These are phyloP conservation scores for Protomyces inouyei DNA, from an alignment of 1,139 yeast species.

Conservation along the genomic window DNA sequence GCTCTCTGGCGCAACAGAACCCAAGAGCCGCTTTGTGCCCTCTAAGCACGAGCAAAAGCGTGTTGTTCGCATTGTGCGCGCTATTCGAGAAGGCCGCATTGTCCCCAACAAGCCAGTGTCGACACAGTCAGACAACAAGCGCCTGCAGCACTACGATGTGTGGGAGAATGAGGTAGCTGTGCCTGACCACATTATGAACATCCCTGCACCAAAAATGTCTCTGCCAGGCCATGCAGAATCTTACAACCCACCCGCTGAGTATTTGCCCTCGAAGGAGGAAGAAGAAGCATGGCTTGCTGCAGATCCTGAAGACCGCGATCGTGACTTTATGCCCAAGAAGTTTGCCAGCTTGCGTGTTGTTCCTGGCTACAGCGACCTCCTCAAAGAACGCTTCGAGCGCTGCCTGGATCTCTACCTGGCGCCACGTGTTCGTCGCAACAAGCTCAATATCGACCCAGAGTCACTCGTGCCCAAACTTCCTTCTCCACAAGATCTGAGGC, in stretches of 20 bases:
- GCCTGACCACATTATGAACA: constrained; percentile 75
- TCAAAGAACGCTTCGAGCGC: constrained; percentile 90
- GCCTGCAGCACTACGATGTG: constrained; percentile 53
- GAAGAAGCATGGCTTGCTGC: constrained; percentile 62
- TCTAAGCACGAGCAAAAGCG: constrained; percentile 82
- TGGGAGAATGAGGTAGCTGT: constrained; percentile 62
- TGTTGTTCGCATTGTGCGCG: constrained; percentile 91
- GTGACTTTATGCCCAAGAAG: constrained; percentile 67
- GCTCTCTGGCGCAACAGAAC: constrained; percentile 87
- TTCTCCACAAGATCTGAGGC: constrained; percentile 91
- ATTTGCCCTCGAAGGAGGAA: constrained; percentile 75
- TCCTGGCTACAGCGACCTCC: constrained; percentile 81
- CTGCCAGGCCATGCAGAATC: constrained; percentile 97
- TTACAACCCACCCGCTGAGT: constrained; percentile 96
- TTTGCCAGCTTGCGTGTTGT: constrained; percentile 78
- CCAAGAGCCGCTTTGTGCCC: constrained; percentile 93
- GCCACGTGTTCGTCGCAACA: constrained; percentile 86
- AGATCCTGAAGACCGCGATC: constrained; percentile 64
- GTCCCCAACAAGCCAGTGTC: constrained; percentile 64
- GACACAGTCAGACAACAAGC: constrained; percentile 41
- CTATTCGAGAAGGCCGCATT: constrained; percentile 93
- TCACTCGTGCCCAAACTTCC: constrained; percentile 94
- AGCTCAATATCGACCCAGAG: constrained; percentile 91
- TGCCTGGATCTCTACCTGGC: constrained; percentile 90
- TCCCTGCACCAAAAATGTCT: constrained; percentile 89